These are phyloP conservation scores for Geoglossum cookeanum DNA, from an alignment of 2,329 filamentous ascomycete genomes.

Conservation along the genomic window DNA sequence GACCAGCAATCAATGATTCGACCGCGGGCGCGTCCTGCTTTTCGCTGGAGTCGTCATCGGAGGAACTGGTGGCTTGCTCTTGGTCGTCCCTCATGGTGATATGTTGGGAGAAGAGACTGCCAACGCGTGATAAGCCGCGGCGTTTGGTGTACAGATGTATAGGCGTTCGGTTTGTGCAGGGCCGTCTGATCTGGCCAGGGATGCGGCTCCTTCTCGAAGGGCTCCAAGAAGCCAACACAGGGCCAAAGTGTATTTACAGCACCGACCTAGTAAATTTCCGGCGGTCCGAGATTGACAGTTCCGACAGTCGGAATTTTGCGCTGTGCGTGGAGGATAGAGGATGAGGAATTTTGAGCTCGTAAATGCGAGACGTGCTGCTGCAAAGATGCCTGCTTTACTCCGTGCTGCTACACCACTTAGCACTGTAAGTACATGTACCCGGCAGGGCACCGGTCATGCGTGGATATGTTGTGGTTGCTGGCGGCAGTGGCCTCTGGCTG, in stretches of 20 bases:
- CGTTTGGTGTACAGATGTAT: not conserved
- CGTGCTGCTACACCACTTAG: not conserved
- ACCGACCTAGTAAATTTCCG: not conserved
- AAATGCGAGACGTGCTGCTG: not conserved
- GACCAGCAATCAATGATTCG: slow-evolving; percentile 55
- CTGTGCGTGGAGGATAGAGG: not conserved
- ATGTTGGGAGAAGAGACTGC: not conserved
- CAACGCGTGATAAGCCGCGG: not conserved
- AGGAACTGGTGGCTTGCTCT: not conserved
- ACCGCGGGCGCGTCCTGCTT: slow-evolving; percentile 17
- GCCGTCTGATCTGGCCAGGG: not conserved
- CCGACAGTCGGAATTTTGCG: not conserved
- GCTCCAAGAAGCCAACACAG: not conserved
- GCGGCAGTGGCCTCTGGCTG: too few species aligned
- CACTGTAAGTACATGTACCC: too few species aligned
- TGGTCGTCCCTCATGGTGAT: slow-evolving; percentile 1
- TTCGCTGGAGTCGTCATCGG: slow-evolving; percentile 19
- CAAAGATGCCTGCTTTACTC: not conserved
- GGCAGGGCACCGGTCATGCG: not conserved
- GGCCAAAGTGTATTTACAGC: not conserved
- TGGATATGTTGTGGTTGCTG: not conserved
- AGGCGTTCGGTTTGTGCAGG: not conserved
- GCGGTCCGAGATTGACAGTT: not conserved
- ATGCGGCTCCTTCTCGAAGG: not conserved
- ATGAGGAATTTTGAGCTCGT: not conserved